These are phyloP conservation scores for Tetratostichococcus sp. DNA, from an alignment of 139 green algal species.

Conservation along the genomic window DNA sequence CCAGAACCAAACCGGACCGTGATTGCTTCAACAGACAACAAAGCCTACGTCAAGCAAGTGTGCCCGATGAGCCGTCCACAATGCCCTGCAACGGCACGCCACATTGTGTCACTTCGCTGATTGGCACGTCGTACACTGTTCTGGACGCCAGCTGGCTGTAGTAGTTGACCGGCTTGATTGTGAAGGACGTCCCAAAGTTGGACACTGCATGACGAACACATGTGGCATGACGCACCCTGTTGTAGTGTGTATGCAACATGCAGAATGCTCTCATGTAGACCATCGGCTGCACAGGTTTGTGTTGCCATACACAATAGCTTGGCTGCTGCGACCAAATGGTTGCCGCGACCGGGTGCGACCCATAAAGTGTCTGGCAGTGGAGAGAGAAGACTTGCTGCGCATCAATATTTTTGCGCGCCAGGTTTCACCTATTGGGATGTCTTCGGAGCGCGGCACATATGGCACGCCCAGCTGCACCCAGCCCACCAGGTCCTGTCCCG, in stretches of 20 bases:
- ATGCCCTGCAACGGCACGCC: background rate
- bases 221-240: too few relatives aligned
- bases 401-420: background rate
- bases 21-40: too few relatives aligned
- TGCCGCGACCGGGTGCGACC: background rate
- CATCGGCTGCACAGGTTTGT: background rate
- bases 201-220: background rate
- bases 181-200: background rate
- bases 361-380: background rate
- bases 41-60: too few relatives aligned
- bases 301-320: too few relatives aligned
- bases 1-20: too few relatives aligned
- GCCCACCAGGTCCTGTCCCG: slow-evolving; percentile 21
- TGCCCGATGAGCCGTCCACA: background rate
- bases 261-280: too few relatives aligned
- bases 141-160: background rate
- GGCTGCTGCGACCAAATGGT: too few relatives aligned
- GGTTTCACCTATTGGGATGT: slow-evolving; percentile 14
- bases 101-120: background rate
- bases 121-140: background rate
- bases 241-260: background rate
- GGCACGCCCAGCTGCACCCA: slow-evolving; percentile 26
- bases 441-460: slow-evolving; percentile 27
- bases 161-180: background rate
- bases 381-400: background rate